Conservation (phyloP, 805 yeast species). For the Kodamaea sagamina region DNA sequence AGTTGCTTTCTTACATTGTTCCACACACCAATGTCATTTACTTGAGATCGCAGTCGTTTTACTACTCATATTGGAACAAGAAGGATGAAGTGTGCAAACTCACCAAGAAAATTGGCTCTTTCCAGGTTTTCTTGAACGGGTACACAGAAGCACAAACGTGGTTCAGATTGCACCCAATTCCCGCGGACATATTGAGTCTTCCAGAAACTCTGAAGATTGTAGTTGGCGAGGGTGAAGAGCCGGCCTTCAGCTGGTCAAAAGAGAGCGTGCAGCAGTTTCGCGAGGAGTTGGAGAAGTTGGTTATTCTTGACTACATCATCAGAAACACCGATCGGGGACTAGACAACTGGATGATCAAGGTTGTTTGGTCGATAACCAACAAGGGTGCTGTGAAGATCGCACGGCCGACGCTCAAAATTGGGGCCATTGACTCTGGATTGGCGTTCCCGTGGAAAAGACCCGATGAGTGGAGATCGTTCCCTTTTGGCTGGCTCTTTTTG, state of each 20-base stretch:
- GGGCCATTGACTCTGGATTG: constrained; percentile 76
- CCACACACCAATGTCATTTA: constrained; percentile 64
- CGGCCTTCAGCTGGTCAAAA: constrained; percentile 55
- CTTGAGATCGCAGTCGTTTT: constrained; percentile 51
- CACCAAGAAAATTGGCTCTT: constrained; percentile 61
- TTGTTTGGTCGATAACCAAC: constrained; percentile 42
- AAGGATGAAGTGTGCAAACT: constrained; percentile 26
- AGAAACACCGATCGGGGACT: constrained; percentile 74
- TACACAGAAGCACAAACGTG: constrained; percentile 65
- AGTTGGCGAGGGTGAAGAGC: neutral
- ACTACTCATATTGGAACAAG: constrained; percentile 53
- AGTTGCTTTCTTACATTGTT: constrained; percentile 58
- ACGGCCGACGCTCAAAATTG: constrained; percentile 50
- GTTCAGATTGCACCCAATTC: constrained; percentile 57
- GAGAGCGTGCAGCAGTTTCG: constrained; percentile 51
- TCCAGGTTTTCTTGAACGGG: constrained; percentile 60
- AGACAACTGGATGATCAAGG: constrained; percentile 76
- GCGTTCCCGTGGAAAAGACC: constrained; percentile 84
- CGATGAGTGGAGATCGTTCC: constrained; percentile 78
- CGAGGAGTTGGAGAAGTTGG: constrained; percentile 65
- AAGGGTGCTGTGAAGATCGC: constrained; percentile 9
- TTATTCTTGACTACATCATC: constrained; percentile 69
- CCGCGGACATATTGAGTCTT: constrained; percentile 27
- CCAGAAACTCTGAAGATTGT: constrained; percentile 16
- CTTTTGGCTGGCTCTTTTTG: constrained; percentile 74